phyloP scores from a whole-genome alignment of 495 filamentous ascomycete species.

The Annulohypoxylon bovei region DNA sequence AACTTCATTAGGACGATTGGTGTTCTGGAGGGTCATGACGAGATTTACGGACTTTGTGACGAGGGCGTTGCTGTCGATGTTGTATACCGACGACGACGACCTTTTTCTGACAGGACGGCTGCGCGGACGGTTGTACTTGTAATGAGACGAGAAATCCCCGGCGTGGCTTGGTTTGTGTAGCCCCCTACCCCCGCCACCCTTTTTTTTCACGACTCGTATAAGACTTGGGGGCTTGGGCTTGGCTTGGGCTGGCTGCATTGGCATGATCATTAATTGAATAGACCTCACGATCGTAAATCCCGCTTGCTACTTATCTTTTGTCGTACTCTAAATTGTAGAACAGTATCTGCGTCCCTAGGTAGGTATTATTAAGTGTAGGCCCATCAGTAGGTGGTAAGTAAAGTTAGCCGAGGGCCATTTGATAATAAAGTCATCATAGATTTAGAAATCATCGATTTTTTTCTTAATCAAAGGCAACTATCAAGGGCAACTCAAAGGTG shows the following conservation, averaged over 20 bases:
- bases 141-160: neutral
- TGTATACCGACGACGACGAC: neutral
- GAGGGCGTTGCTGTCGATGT: slow-evolving; percentile 6
- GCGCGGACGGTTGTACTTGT: slow-evolving; percentile 4
- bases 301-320: neutral
- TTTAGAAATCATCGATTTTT: neutral
- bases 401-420: neutral
- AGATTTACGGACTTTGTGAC: slow-evolving; percentile 22
- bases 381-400: no score
- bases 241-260: neutral
- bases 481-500: neutral
- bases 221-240: neutral
- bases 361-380: no score
- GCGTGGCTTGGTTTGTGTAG: neutral
- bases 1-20: slow-evolving; percentile 27
- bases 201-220: neutral
- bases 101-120: neutral
- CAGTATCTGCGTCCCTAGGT: no score
- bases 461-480: neutral
- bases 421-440: neutral
- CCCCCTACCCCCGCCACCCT: neutral
- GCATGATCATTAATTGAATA: slow-evolving; percentile 2
- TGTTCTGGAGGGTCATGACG: slow-evolving; percentile 38
- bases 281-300: neutral
- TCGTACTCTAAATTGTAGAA: neutral